These are phyloP conservation scores for Trichoderma sp. DNA, from an alignment of 2,329 filamentous ascomycete genomes.

Conservation along the genomic window DNA sequence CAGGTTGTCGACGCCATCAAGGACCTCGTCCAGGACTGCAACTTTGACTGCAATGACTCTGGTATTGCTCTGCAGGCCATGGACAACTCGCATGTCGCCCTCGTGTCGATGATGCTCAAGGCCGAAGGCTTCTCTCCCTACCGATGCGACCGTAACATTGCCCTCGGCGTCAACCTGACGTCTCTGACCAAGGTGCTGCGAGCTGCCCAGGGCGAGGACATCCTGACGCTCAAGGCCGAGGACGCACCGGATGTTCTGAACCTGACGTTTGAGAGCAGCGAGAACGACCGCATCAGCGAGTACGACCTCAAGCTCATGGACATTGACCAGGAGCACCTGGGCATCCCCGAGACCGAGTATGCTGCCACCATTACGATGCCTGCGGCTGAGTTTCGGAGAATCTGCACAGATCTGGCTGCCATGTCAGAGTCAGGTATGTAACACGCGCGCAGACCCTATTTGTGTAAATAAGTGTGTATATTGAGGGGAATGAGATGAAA, in stretches of 20 bases:
- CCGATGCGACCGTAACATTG: slow-evolving; percentile 98
- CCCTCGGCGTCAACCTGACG: slow-evolving; percentile 93
- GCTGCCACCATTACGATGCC: slow-evolving; percentile 90
- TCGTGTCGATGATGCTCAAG: slow-evolving; percentile 98
- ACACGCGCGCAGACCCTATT: too few species aligned
- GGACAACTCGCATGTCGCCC: slow-evolving; percentile 99
- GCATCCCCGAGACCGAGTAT: slow-evolving; percentile 99
- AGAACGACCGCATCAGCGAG: slow-evolving; percentile 90
- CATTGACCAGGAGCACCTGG: slow-evolving; percentile 98
- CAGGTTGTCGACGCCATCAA: slow-evolving; percentile 99
- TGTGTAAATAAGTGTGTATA: neutral
- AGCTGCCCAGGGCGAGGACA: slow-evolving; percentile 90
- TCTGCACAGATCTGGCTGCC: slow-evolving; percentile 86
- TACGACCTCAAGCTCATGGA: slow-evolving; percentile 99
- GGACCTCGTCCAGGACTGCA: slow-evolving; percentile 98
- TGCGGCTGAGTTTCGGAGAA: slow-evolving; percentile 85
- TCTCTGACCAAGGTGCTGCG: slow-evolving; percentile 97
- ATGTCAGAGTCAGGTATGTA: slow-evolving; percentile 88
- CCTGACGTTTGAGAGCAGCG: slow-evolving; percentile 88
- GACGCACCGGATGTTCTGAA: slow-evolving; percentile 95
- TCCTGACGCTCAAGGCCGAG: slow-evolving; percentile 95
- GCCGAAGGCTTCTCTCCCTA: slow-evolving; percentile 92
- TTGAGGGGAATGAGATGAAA: neutral
- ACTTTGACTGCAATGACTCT: slow-evolving; percentile 99
- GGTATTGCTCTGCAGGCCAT: slow-evolving; percentile 98